Conservation (phyloP, 148 eudicot species). For the Rhododendron molle region DNA sequence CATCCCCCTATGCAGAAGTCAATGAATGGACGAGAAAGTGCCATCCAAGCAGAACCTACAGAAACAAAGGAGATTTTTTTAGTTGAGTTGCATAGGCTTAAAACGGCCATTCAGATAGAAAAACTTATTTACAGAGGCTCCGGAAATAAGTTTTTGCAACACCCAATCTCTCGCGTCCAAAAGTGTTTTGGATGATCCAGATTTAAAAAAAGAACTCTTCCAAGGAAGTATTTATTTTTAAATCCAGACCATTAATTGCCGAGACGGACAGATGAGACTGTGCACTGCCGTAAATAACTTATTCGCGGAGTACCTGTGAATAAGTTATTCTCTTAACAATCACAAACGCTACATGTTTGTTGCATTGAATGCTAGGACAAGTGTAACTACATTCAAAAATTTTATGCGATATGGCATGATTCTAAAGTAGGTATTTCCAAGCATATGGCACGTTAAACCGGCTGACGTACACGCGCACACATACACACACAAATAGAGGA, state of each 20-base stretch:
- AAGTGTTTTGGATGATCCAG: too few species aligned
- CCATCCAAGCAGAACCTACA: constrained; percentile 62
- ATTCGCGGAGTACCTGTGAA: too few species aligned
- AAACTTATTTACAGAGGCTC: too few species aligned
- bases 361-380: background rate
- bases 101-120: background rate
- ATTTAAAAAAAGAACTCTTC: too few species aligned
- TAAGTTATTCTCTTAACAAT: background rate
- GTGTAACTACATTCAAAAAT: background rate
- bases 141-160: too few species aligned
- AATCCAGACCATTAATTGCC: too few species aligned
- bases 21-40: constrained; percentile 41
- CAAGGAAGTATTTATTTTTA: too few species aligned
- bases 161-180: too few species aligned
- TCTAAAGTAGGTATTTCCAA: background rate
- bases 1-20: constrained; percentile 55
- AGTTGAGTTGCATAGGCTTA: background rate
- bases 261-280: too few species aligned
- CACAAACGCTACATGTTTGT: background rate
- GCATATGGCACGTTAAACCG: background rate
- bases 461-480: background rate
- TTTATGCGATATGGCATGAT: background rate
- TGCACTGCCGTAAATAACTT: too few species aligned
- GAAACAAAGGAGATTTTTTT: background rate
- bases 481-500: background rate